Evolutionary conservation across 2,329 filamentous ascomycete species (phyloP).

Genomic region (Pseudogymnoascus sp.): DNA sequence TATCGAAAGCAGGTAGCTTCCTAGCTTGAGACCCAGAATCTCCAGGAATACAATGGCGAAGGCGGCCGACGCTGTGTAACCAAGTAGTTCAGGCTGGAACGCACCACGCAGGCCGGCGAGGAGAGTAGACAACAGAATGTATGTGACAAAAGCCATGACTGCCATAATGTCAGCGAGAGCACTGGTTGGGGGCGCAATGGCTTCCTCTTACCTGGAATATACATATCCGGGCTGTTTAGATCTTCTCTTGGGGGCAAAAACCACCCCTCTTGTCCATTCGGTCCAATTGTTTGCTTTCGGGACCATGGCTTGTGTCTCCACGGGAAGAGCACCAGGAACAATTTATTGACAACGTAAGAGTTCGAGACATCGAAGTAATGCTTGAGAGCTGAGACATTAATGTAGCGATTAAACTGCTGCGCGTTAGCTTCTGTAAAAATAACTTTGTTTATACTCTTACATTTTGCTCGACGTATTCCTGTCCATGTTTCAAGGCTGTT

Average conservation of each 20-base stretch:
- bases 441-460: conserved; percentile 48
- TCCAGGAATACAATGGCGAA: conserved; percentile 78
- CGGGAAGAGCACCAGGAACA: conserved; percentile 88
- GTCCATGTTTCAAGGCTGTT: conserved; percentile 80
- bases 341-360: conserved; percentile 88
- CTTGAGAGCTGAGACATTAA: conserved; percentile 88
- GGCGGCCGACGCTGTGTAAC: conserved; percentile 77
- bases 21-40: conserved; percentile 82
- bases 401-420: conserved; percentile 63
- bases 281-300: conserved; percentile 69
- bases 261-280: conserved; percentile 61
- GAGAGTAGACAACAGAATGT: conserved; percentile 87
- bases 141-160: conserved; percentile 95
- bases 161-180: not conserved
- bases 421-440: conserved; percentile 13
- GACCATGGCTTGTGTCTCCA: conserved; percentile 98
- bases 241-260: conserved; percentile 92
- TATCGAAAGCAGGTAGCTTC: conserved; percentile 88
- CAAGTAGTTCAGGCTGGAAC: conserved; percentile 89
- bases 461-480: conserved; percentile 93
- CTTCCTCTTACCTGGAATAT: conserved; percentile 61
- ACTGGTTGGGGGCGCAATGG: not conserved
- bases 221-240: conserved; percentile 98
- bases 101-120: conserved; percentile 81
- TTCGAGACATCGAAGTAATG: conserved; percentile 99